Percentiles rank a stretch among this genome's conserved stretches.
phyloP scores from a whole-genome alignment of 2,329 filamentous ascomycete genomes.

The Colletotrichum sp. region DNA sequence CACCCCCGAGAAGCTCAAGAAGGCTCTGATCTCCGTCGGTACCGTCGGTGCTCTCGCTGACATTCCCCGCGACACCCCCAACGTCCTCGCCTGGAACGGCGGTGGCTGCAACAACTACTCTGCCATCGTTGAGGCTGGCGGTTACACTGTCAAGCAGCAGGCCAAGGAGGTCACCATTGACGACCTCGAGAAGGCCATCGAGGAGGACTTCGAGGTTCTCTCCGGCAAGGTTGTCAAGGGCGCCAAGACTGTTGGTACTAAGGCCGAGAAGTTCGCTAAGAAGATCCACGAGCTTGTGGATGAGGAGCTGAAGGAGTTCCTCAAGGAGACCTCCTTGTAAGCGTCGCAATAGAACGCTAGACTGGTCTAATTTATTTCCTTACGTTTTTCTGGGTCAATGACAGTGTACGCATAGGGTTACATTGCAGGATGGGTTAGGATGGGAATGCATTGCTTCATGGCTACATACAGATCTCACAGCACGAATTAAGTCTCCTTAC shows the following conservation, averaged over 20 bases:
- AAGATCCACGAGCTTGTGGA: conserved; percentile 68
- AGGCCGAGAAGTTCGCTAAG: conserved; percentile 66
- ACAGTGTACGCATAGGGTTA: conserved; percentile 19
- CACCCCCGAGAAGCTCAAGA: conserved; percentile 94
- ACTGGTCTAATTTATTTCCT: conserved; percentile 8
- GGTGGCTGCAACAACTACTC: conserved; percentile 92
- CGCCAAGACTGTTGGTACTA: conserved; percentile 55
- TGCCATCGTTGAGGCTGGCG: conserved; percentile 76
- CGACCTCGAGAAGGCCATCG: conserved; percentile 64
- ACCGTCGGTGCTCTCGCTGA: conserved; percentile 80
- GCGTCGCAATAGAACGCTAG: neutral
- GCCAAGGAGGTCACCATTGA: conserved; percentile 53
- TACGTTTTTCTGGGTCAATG: conserved; percentile 26
- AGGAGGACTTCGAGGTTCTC: conserved; percentile 65
- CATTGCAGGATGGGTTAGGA: conserved; percentile 15
- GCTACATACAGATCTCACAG: conserved; percentile 18
- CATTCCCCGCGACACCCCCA: conserved; percentile 85
- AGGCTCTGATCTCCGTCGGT: conserved; percentile 80
- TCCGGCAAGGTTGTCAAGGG: conserved; percentile 62
- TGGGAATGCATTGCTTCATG: conserved; percentile 18
- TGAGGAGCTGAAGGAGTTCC: conserved; percentile 64
- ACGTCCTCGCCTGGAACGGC: conserved; percentile 98
- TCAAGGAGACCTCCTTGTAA: conserved; percentile 55
- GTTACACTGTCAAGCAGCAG: conserved; percentile 65
- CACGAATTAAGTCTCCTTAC: conserved; percentile 9